A percentile compares a stretch with the other conserved stretches of the same genome.
Conservation (phyloP, 2,329 filamentous ascomycete genomes). For the Cladophialophora psammophila region DNA sequence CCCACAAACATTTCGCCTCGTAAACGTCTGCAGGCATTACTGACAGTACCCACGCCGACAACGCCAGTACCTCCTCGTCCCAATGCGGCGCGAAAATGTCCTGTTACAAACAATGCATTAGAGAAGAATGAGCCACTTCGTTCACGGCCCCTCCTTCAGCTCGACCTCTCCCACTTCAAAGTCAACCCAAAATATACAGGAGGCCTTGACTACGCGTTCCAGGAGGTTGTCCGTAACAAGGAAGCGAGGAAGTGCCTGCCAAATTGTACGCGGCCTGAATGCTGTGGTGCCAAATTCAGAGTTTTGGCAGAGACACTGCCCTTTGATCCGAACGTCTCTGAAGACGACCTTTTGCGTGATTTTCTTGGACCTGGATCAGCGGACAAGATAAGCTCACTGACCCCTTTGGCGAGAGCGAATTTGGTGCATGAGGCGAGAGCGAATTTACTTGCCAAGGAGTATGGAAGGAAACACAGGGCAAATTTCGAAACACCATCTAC, state of each 20-base stretch:
- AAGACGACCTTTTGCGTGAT: constrained; percentile 47
- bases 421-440: constrained; percentile 78
- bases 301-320: constrained; percentile 63
- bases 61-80: constrained; percentile 13
- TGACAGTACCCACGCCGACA: constrained; percentile 21
- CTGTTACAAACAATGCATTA: constrained; percentile 1
- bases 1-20: constrained; percentile 19
- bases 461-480: constrained; percentile 76
- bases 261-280: constrained; percentile 76
- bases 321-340: constrained; percentile 38
- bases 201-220: constrained; percentile 74
- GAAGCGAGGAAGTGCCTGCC: constrained; percentile 73
- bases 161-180: constrained; percentile 78
- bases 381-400: constrained; percentile 63
- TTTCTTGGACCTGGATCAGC: constrained; percentile 40
- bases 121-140: constrained; percentile 61
- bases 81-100: constrained; percentile 1
- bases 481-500: constrained; percentile 73
- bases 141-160: constrained; percentile 61
- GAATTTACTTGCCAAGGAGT: constrained; percentile 73
- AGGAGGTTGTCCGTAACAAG: constrained; percentile 75
- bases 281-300: constrained; percentile 76
- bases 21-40: constrained; percentile 28
- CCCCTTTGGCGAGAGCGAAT: constrained; percentile 59
- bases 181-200: constrained; percentile 77